Percentiles rank a stretch among this genome's conserved stretches.
Conservation (phyloP, 306 rosid species). For the Quercus robur region DNA sequence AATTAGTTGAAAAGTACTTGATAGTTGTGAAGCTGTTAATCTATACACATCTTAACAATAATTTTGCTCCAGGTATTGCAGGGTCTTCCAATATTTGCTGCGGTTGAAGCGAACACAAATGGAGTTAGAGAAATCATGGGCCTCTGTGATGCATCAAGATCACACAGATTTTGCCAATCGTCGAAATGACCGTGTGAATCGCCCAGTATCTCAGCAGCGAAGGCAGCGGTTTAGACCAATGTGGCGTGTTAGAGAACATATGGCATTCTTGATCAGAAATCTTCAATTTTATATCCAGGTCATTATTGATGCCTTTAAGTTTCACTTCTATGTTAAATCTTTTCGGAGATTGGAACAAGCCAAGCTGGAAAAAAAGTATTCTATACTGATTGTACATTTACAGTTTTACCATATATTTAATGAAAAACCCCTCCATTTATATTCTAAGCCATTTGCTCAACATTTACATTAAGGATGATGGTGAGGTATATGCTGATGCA, state of each 20-base stretch:
- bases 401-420: neutral
- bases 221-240: slow-evolving; percentile 65
- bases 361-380: neutral
- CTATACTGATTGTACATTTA: neutral
- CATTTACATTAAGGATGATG: neutral
- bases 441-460: neutral
- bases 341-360: neutral
- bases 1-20: slow-evolving; percentile 11
- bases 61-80: slow-evolving; percentile 60
- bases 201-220: slow-evolving; percentile 49
- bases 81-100: slow-evolving; percentile 85
- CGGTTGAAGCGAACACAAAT: slow-evolving; percentile 91
- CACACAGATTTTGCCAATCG: slow-evolving; percentile 73
- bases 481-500: neutral
- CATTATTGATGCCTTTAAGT: slow-evolving; percentile 8
- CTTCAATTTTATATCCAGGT: slow-evolving; percentile 99
- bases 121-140: slow-evolving; percentile 98
- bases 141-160: slow-evolving; percentile 89
- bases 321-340: slow-evolving; percentile 9
- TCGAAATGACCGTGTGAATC: slow-evolving; percentile 42
- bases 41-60: slow-evolving; percentile 13
- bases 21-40: slow-evolving; percentile 2
- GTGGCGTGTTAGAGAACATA: slow-evolving; percentile 91
- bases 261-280: slow-evolving; percentile 94
- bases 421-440: neutral